These are phyloP conservation scores for Epithemia pelagica DNA, from an alignment of 108 stramenopile genomes.

Conservation along the genomic window DNA sequence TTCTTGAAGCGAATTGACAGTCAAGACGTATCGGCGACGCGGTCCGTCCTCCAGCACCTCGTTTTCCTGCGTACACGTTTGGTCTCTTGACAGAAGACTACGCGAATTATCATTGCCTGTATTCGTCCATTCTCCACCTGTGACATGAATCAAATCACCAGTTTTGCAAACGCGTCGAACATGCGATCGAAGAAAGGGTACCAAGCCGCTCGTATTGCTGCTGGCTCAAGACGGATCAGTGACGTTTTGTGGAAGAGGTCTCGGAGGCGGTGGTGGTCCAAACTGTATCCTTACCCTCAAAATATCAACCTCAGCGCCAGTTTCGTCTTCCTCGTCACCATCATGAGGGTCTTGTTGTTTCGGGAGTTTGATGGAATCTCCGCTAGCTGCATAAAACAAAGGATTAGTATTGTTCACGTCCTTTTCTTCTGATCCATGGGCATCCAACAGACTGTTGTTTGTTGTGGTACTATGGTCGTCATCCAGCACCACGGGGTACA, in stretches of 20 bases:
- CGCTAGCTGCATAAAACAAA: too few species aligned
- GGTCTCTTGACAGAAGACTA: too few species aligned
- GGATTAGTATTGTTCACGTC: too few species aligned
- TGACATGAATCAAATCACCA: constrained; percentile 47
- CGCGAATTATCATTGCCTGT: too few species aligned
- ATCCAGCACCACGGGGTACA: neutral
- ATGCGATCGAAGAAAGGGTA: constrained; percentile 33
- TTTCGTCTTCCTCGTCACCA: neutral
- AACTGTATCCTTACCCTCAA: neutral
- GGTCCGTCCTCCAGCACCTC: neutral
- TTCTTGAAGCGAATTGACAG: neutral
- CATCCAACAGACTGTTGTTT: too few species aligned
- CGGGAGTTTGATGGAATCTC: too few species aligned
- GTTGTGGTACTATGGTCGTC: too few species aligned
- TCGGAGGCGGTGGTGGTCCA: neutral
- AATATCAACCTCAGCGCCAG: neutral
- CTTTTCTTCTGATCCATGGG: too few species aligned
- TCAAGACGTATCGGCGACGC: neutral
- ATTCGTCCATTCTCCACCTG: constrained; percentile 21
- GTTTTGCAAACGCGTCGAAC: constrained; percentile 53
- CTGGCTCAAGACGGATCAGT: neutral
- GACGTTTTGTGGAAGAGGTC: neutral
- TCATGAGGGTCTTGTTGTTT: too few species aligned
- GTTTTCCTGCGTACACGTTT: too few species aligned
- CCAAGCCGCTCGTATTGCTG: neutral